Percentiles rank a stretch among this genome's conserved stretches.
Evolutionary conservation across 345 rosid species (phyloP).

Genomic region (Eucalyptus marginata): DNA sequence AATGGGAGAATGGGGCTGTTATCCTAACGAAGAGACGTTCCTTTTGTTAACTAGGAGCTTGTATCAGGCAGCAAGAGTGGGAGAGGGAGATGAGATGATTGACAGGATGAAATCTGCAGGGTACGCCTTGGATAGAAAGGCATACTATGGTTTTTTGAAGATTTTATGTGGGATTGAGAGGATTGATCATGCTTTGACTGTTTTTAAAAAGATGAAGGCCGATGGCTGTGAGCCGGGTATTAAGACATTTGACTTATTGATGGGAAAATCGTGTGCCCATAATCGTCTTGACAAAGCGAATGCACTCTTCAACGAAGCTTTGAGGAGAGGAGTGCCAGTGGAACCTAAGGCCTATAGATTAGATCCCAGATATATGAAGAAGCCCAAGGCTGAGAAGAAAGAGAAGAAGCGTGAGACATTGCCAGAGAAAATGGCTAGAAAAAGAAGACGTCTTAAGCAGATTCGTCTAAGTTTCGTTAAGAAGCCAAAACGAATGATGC

Average conservation of each 20-base stretch:
- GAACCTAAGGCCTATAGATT: conserved; percentile 63
- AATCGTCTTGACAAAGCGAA: conserved; percentile 70
- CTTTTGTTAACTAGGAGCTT: conserved; percentile 65
- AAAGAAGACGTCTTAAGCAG: conserved; percentile 72
- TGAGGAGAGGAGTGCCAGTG: conserved; percentile 49
- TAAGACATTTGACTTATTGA: conserved; percentile 73
- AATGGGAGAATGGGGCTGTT: conserved; percentile 90
- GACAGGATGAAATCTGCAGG: conserved; percentile 84
- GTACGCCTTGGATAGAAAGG: conserved; percentile 42
- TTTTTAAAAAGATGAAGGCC: conserved; percentile 76
- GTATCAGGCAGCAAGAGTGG: conserved; percentile 81
- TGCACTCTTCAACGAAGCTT: conserved; percentile 60
- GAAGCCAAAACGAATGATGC: conserved; percentile 58
- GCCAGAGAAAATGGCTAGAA: conserved; percentile 91
- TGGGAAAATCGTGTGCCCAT: conserved; percentile 59
- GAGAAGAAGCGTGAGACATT: conserved; percentile 89
- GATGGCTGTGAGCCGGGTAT: conserved; percentile 67
- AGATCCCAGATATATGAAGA: conserved; percentile 53
- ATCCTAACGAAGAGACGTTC: conserved; percentile 48
- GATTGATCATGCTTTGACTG: conserved; percentile 79
- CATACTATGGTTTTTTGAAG: conserved; percentile 62
- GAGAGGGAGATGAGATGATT: conserved; percentile 92
- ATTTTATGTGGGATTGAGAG: conserved; percentile 93
- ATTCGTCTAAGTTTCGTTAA: conserved; percentile 84
- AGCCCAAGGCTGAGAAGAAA: conserved; percentile 42